These are phyloP conservation scores for Breviolum minutum DNA, from an alignment of 73 alveolate species.

Conservation along the genomic window DNA sequence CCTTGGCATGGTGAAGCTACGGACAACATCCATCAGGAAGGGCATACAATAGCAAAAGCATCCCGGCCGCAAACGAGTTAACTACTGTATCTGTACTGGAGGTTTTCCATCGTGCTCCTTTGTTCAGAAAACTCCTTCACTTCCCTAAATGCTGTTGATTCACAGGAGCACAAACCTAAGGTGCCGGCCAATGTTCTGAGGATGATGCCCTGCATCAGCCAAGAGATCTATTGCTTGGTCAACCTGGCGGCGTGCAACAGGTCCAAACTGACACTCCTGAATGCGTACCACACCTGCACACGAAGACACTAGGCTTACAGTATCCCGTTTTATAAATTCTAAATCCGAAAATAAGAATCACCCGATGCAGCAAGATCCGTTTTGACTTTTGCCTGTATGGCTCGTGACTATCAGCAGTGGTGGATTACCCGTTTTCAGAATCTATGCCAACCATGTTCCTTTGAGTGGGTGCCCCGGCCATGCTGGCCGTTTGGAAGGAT, in stretches of 20 bases:
- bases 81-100: too few relatives aligned
- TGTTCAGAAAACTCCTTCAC: too few relatives aligned
- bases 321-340: background rate
- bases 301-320: background rate
- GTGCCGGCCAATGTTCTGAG: constrained; percentile 59
- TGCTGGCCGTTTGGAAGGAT: constrained; percentile 38
- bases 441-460: too few relatives aligned
- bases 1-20: background rate
- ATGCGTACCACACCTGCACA: too few relatives aligned
- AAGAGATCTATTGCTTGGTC: constrained; percentile 63
- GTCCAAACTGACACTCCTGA: background rate
- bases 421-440: too few relatives aligned
- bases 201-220: constrained; percentile 63
- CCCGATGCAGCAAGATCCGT: background rate
- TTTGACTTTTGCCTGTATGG: background rate
- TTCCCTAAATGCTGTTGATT: background rate
- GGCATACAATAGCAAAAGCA: background rate
- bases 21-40: background rate
- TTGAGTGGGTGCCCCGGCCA: background rate
- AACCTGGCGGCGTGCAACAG: background rate
- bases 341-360: background rate
- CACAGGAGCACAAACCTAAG: background rate
- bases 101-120: too few relatives aligned
- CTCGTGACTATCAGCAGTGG: too few relatives aligned
- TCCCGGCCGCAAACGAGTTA: too few relatives aligned